These are phyloP conservation scores for Claviceps capensis DNA, from an alignment of 2,329 filamentous ascomycete species.

Conservation along the genomic window DNA sequence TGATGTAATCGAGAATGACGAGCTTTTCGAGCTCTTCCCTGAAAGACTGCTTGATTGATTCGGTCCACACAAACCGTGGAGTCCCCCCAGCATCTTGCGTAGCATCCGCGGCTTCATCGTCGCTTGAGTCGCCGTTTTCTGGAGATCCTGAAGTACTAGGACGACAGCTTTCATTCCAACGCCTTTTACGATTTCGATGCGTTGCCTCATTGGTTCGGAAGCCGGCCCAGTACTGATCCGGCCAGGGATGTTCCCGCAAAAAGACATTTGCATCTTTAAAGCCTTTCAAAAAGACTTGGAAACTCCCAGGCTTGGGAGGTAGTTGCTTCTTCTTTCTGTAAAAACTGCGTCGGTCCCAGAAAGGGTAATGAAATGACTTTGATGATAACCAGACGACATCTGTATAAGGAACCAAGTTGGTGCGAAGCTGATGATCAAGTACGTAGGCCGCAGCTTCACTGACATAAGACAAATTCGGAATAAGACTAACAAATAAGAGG, in stretches of 20 bases:
- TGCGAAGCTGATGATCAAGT: slow-evolving; percentile 77
- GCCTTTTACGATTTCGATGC: slow-evolving; percentile 52
- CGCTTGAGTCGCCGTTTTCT: slow-evolving; percentile 51
- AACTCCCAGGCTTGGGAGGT: slow-evolving; percentile 84
- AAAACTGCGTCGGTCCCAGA: slow-evolving; percentile 83
- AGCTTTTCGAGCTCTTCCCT: slow-evolving; percentile 92
- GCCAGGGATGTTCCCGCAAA: slow-evolving; percentile 89
- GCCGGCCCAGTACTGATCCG: slow-evolving; percentile 66
- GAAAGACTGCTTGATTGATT: slow-evolving; percentile 77
- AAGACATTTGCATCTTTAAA: slow-evolving; percentile 97
- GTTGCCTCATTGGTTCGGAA: slow-evolving; percentile 52
- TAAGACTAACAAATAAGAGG: slow-evolving; percentile 41
- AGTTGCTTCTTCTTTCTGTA: slow-evolving; percentile 78
- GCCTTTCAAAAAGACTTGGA: slow-evolving; percentile 93
- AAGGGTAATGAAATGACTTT: slow-evolving; percentile 96
- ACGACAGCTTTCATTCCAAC: slow-evolving; percentile 74
- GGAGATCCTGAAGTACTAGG: slow-evolving; percentile 37
- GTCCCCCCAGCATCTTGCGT: slow-evolving; percentile 36
- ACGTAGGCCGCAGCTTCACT: slow-evolving; percentile 96
- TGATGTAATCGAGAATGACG: slow-evolving; percentile 96
- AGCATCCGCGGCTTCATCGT: slow-evolving; percentile 35
- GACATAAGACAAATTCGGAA: slow-evolving; percentile 94
- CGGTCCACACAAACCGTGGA: slow-evolving; percentile 70
- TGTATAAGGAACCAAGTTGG: slow-evolving; percentile 89
- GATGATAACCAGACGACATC: slow-evolving; percentile 90